phyloP scores from a whole-genome alignment of 1,284 basidiomycete genomes.

The Puccinia horiana region DNA sequence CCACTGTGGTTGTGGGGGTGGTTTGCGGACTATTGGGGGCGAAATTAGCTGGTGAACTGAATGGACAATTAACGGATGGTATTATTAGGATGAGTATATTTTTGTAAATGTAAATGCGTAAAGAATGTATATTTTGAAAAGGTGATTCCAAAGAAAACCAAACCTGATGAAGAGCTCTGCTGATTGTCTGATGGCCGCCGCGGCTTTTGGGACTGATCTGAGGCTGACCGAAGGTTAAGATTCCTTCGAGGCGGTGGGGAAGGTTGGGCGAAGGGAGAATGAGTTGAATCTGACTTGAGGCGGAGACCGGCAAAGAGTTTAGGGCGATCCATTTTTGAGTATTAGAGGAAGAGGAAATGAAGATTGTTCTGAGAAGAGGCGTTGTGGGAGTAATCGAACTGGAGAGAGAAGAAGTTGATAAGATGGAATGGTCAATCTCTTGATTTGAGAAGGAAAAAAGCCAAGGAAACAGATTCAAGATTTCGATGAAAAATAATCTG shows the following conservation, averaged over 20 bases:
- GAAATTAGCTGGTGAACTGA: background rate
- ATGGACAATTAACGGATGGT: too few species aligned
- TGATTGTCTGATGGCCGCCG: background rate
- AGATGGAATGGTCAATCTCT: background rate
- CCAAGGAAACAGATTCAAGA: background rate
- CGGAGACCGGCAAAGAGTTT: background rate
- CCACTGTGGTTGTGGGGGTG: background rate
- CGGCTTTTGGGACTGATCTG: background rate
- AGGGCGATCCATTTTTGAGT: background rate
- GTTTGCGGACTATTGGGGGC: constrained; percentile 4
- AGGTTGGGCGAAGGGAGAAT: constrained; percentile 18
- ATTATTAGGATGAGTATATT: too few species aligned
- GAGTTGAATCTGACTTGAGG: constrained; percentile 9
- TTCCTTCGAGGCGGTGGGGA: constrained; percentile 21
- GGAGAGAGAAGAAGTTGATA: background rate
- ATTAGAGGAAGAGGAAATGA: background rate
- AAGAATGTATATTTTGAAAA: background rate
- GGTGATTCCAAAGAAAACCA: background rate
- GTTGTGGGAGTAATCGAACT: background rate
- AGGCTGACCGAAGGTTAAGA: background rate
- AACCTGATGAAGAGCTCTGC: constrained; percentile 18
- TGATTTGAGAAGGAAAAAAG: background rate
- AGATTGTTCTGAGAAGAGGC: background rate
- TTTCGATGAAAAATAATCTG: background rate
- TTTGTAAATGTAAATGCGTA: too few species aligned